Evolutionary conservation across 176 grass and related monocot species (phyloP), one percentile per base, ranked within the genome.

Genomic region (Paspalum notatum): DNA sequence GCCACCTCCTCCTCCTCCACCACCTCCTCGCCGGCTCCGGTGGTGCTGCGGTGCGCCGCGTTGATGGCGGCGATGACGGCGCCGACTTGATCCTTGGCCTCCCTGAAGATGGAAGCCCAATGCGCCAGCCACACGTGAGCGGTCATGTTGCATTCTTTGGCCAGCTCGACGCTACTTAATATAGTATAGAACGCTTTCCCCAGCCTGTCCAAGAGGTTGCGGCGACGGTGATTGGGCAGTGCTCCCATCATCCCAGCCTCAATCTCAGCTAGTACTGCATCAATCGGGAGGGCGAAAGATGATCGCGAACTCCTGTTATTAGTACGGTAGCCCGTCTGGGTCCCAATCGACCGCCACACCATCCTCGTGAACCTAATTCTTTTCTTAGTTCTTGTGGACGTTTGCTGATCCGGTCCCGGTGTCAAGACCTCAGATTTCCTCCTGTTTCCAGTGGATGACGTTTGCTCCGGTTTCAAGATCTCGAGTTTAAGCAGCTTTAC

Each of bases 401-500:
- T 32, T 32, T 32, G 32, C 32, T 32, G 14, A 5, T 13, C 13
- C 4, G 51, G 51, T 17, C 16, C 50, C 5, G 17, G 51, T 18
- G 17, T 7, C 53, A 55, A 40, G 17, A 80, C 49, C 39, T 88
- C 49, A 40, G 17, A 80, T 58, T 24, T 88, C 49, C 32, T 32
- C 32, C 32, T 32, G 32, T 32, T 32, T 32, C 32, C 32, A 3
- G 32, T 32, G 32, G 32, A 32, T 32, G 32, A 3, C 3, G 32
- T 66, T 17, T 44, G 22, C 20, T 8, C 57, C 52, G 54, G 54
- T 6, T 7, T 57, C 27, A 47, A 40, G 17, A 80, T 49, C 39
- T 88, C 49, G n/a, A 68, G 11, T 44, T 42, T 22, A 24, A 80
- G 47, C 82, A 85, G 37, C 50, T 60, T 39, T 32, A 81, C 11